Percentiles rank a stretch among this genome's conserved stretches.
These are phyloP conservation scores for Ceratocystiopsis sp. DNA, from an alignment of 2,329 filamentous ascomycete genomes.

Conservation along the genomic window DNA sequence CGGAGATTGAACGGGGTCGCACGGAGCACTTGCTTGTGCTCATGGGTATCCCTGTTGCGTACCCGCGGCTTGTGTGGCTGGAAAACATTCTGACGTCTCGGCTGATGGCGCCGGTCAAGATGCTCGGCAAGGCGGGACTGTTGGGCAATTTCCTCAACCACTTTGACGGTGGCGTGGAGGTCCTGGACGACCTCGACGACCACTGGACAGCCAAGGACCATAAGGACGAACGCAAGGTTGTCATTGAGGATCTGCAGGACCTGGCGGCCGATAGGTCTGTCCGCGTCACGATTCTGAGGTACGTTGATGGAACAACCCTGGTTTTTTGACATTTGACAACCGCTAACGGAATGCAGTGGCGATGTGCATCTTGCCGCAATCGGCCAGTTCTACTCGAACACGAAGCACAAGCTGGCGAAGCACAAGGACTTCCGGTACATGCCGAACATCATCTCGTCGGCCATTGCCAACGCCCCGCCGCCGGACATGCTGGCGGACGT, in stretches of 20 bases:
- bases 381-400: slow-evolving; percentile 88
- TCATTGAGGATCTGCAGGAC: slow-evolving; percentile 84
- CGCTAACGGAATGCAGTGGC: slow-evolving; percentile 35
- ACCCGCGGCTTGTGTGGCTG: slow-evolving; percentile 58
- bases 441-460: slow-evolving; percentile 86
- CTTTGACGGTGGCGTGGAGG: slow-evolving; percentile 81
- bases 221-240: slow-evolving; percentile 71
- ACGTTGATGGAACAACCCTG: too few relatives aligned
- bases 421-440: slow-evolving; percentile 92
- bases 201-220: slow-evolving; percentile 96
- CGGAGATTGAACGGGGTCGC: slow-evolving; percentile 65
- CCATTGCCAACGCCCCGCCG: slow-evolving; percentile 83
- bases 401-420: slow-evolving; percentile 62
- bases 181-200: slow-evolving; percentile 82
- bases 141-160: slow-evolving; percentile 70
- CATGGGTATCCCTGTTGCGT: slow-evolving; percentile 67
- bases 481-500: slow-evolving; percentile 79
- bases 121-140: slow-evolving; percentile 64
- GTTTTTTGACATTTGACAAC: too few relatives aligned
- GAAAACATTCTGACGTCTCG: slow-evolving; percentile 67
- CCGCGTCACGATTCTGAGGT: slow-evolving; percentile 75
- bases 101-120: slow-evolving; percentile 77
- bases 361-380: slow-evolving; percentile 88
- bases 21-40: slow-evolving; percentile 83
- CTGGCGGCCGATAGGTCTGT: slow-evolving; percentile 85